Evolutionary conservation across 805 yeast species (phyloP), one percentile per base, ranked within the genome.

Genomic region (Candida ipomoeae): DNA sequence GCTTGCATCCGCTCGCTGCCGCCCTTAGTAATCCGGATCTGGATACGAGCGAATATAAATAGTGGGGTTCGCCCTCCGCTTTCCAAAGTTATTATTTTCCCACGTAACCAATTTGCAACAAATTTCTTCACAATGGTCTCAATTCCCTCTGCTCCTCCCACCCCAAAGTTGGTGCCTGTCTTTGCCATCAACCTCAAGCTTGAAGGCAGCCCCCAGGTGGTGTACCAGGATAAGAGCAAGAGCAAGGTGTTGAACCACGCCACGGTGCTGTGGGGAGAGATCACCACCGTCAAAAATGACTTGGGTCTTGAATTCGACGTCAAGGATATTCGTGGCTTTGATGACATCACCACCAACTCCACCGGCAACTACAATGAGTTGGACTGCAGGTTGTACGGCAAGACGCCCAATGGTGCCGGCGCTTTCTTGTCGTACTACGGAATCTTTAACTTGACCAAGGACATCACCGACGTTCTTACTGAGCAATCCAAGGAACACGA

Each of bases 311-410:
- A 68, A 51, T 62, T 69, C 41, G 70, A 69, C 8, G 64, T 60
- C 36, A 29, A 38, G 5, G 59, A 54, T 6, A 49, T 69, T 20
- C 44, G 39, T 18, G 86, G 87, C 5, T 64, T 64, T 52, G 87
- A 82, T 55, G 79, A 79, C 47, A 67, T 82, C 57, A 69, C 70
- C 18, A 58, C 63, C 29, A 61, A 63, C 35, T 58, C 66, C n/a
- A 61, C 60, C 14, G 57, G 64, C 4, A 58, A 57, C 5, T 53
- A 61, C 23, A 49, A 66, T 10, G 59, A 59, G n/a, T 67, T 81
- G 56, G 82, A 80, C 56, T 81, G 85, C 61, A 73, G 71, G 46
- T 51, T 81, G 48, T 78, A 69, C 55, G 73, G 80, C 32, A 74
- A 70, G 52, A 70, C 79, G 18, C 68, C 69, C 6, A 66, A 63